Evolutionary conservation across 2,329 filamentous ascomycete species (phyloP).

Genomic region (Ophiostoma sp.): DNA sequence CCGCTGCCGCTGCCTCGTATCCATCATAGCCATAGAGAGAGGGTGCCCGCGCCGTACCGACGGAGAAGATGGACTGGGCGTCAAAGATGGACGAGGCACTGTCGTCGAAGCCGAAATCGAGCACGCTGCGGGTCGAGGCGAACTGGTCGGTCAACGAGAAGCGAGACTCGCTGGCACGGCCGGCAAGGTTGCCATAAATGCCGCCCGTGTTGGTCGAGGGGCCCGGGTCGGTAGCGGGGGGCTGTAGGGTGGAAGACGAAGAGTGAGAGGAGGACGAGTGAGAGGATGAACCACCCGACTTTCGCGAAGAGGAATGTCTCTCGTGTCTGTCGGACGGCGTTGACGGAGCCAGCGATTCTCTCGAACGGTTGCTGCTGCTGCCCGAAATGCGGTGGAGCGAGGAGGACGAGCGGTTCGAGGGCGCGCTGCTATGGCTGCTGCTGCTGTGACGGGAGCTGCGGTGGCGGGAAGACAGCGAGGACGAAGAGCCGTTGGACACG

Average conservation of each 20-base stretch:
- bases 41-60: conserved; percentile 22
- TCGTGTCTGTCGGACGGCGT: background rate
- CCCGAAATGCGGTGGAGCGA: conserved; percentile 24
- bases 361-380: conserved; percentile 7
- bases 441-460: conserved; percentile 26
- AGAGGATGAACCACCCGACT: background rate
- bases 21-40: conserved; percentile 19
- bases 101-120: conserved; percentile 51
- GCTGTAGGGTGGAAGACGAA: conserved; percentile 2
- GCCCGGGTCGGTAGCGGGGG: background rate
- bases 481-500: conserved; percentile 14
- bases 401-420: conserved; percentile 27
- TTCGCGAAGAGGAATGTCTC: background rate
- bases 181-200: conserved; percentile 27
- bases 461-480: conserved; percentile 25
- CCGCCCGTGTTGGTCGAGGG: background rate
- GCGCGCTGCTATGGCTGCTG: conserved; percentile 19
- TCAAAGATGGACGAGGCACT: conserved; percentile 45
- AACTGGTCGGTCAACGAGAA: conserved; percentile 52
- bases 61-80: conserved; percentile 28
- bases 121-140: conserved; percentile 48
- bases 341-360: conserved; percentile 12
- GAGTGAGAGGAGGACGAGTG: background rate
- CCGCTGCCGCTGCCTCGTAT: conserved; percentile 13
- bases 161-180: conserved; percentile 44